A percentile compares a stretch with the other conserved stretches of the same genome.
Evolutionary conservation across 2,329 filamentous ascomycete genomes (phyloP).

Genomic region (Leptodontidium sp.): DNA sequence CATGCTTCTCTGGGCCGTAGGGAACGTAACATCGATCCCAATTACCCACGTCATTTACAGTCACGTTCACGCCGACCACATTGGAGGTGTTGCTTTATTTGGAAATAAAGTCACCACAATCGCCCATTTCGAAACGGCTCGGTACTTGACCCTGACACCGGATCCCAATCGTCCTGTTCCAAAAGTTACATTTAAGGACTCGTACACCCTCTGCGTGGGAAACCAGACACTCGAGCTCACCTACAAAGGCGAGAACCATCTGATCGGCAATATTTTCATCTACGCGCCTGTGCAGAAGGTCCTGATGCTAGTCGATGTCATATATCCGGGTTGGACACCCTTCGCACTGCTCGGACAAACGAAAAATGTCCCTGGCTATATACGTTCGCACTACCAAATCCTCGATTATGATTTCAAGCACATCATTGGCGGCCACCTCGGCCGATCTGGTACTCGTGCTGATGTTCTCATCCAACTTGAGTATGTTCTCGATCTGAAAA

Average conservation of each 20-base stretch:
- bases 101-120: conserved; percentile 34
- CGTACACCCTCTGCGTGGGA: conserved; percentile 34
- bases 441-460: conserved; percentile 34
- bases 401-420: conserved; percentile 43
- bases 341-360: conserved; percentile 38
- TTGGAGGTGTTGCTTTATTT: conserved; percentile 38
- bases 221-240: conserved; percentile 44
- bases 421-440: conserved; percentile 42
- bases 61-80: conserved; percentile 43
- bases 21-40: conserved; percentile 40
- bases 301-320: conserved; percentile 43
- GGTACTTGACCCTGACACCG: conserved; percentile 29
- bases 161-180: conserved; percentile 40
- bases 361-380: conserved; percentile 41
- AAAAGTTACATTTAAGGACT: conserved; percentile 35
- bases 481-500: conserved; percentile 39
- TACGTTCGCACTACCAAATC: conserved; percentile 42
- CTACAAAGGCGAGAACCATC: conserved; percentile 43
- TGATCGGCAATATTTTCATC: conserved; percentile 45
- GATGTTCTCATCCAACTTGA: conserved; percentile 40
- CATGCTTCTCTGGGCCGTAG: conserved; percentile 39
- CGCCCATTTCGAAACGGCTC: conserved; percentile 37
- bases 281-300: conserved; percentile 40
- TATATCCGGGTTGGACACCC: conserved; percentile 43
- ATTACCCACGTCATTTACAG: conserved; percentile 43